Conservation (phyloP, 176 grass and related monocot species). For the Rhynchospora breviuscula region DNA sequence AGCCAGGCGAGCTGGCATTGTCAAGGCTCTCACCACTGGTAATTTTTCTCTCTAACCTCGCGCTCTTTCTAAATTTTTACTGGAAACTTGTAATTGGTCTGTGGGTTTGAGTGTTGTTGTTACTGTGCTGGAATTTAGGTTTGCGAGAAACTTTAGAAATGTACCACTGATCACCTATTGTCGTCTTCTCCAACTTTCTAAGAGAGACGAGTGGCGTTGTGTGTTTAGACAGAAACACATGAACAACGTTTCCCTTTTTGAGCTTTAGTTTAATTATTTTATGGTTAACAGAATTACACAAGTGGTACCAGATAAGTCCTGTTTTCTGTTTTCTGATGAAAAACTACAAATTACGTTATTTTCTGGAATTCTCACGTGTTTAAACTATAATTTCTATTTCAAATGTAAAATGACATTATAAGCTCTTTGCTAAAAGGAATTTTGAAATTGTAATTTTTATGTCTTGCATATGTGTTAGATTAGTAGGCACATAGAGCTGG, state of each 20-base stretch:
- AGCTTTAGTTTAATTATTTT: background rate
- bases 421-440: background rate
- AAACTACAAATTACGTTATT: background rate
- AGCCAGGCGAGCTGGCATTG: slow-evolving; percentile 37
- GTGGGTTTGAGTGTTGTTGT: background rate
- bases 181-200: background rate
- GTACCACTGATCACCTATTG: background rate
- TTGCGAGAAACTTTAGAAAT: background rate
- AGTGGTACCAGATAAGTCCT: background rate
- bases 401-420: background rate
- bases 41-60: background rate
- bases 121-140: slow-evolving; percentile 6
- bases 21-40: slow-evolving; percentile 49
- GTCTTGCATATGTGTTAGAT: too few species aligned
- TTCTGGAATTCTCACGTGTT: background rate
- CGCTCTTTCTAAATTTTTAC: background rate
- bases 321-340: background rate
- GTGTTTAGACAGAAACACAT: background rate
- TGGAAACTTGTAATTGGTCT: background rate
- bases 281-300: background rate
- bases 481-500: background rate
- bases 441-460: background rate
- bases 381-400: background rate
- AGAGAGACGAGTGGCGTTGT: background rate
- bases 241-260: background rate